Conservation (phyloP, 2,329 filamentous ascomycete genomes). For the Diaporthe aspalathi region DNA sequence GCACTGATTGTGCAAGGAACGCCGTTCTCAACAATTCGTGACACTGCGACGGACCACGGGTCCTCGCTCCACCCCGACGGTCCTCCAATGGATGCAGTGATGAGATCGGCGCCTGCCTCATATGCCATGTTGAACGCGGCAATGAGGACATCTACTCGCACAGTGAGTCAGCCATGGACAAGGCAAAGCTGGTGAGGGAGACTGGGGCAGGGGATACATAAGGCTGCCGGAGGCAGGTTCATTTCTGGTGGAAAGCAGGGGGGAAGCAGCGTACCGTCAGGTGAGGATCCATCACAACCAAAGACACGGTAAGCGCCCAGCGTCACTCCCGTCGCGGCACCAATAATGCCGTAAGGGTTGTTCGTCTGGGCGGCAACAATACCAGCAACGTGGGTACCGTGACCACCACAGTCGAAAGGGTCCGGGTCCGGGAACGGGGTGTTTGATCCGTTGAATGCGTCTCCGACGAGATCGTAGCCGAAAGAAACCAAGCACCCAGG, state of each 20-base stretch:
- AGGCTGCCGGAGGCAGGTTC: background rate
- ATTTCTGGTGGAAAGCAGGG: background rate
- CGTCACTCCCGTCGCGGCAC: conserved; percentile 66
- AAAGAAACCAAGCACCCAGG: conserved; percentile 66
- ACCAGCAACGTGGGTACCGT: conserved; percentile 72
- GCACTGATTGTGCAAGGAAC: conserved; percentile 65
- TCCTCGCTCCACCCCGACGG: conserved; percentile 64
- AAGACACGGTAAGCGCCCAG: conserved; percentile 69
- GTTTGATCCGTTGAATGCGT: conserved; percentile 57
- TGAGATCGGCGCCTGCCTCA: conserved; percentile 69
- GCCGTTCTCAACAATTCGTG: conserved; percentile 64
- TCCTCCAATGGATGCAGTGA: conserved; percentile 66
- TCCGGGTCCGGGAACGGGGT: conserved; percentile 58
- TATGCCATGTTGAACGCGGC: conserved; percentile 70
- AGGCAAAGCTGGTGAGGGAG: background rate
- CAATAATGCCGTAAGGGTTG: conserved; percentile 65
- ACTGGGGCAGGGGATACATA: no score
- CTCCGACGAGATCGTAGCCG: conserved; percentile 69
- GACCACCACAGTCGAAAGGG: conserved; percentile 67
- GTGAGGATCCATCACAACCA: conserved; percentile 62
- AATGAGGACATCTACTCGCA: conserved; percentile 60
- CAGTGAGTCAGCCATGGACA: background rate
- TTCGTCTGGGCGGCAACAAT: conserved; percentile 70
- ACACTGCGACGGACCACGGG: conserved; percentile 61
- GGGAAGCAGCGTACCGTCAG: conserved; percentile 50